Conservation (phyloP, 192 early-diverging fungal genomes). For the Gryganskiella cystojenkinii region DNA sequence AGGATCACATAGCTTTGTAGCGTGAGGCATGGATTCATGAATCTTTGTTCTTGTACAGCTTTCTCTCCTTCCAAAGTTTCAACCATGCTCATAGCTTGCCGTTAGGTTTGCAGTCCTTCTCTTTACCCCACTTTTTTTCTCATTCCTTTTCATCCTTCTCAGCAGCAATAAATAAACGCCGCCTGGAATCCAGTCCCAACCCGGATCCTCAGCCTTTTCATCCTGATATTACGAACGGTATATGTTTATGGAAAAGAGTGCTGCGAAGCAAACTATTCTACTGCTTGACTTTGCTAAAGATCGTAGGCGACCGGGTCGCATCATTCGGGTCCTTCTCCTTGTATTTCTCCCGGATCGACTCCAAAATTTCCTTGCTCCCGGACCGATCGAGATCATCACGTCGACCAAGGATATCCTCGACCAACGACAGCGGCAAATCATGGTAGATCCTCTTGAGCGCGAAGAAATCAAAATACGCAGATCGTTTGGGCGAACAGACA, state of each 20-base stretch:
- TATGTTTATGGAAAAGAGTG: too few species aligned
- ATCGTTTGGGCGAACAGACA: constrained; percentile 81
- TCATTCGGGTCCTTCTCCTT: constrained; percentile 64
- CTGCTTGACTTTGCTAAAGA: constrained; percentile 67
- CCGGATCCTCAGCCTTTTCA: too few species aligned
- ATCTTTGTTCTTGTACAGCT: too few species aligned
- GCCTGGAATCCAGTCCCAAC: too few species aligned
- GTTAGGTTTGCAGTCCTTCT: background rate
- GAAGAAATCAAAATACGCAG: constrained; percentile 94
- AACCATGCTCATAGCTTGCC: background rate
- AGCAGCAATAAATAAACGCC: background rate
- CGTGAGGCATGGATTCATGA: too few species aligned
- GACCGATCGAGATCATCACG: constrained; percentile 93
- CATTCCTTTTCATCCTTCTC: background rate
- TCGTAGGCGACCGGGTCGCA: constrained; percentile 58
- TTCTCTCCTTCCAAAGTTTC: too few species aligned
- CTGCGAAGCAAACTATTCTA: constrained; percentile 24
- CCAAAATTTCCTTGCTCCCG: constrained; percentile 88
- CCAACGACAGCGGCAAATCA: constrained; percentile 89
- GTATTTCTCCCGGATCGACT: constrained; percentile 76
- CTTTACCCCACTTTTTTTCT: background rate
- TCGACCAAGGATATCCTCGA: constrained; percentile 90
- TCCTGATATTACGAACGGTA: too few species aligned
- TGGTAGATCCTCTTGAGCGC: constrained; percentile 89
- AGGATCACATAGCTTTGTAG: too few species aligned